Evolutionary conservation across 176 grass and related monocot species (phyloP).

Genomic region (Musa schizocarpa): DNA sequence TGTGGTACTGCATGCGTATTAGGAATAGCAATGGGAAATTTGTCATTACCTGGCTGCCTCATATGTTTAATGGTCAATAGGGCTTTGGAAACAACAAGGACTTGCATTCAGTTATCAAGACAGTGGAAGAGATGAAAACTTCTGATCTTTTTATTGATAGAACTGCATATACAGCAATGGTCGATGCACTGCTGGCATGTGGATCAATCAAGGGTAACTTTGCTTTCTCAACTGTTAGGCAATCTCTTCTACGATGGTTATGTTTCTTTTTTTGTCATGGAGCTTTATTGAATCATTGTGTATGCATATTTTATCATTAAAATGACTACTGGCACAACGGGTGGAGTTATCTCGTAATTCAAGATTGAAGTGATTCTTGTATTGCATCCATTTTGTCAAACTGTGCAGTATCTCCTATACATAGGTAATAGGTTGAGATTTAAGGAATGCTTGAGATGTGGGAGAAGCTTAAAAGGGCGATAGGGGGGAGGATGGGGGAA

Average conservation of each 20-base stretch:
- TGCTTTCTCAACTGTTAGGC: not conserved
- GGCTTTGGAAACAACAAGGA: conserved; percentile 58
- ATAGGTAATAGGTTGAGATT: too few relatives aligned
- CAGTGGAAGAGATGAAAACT: conserved; percentile 88
- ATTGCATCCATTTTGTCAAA: too few relatives aligned
- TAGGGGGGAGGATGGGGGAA: too few relatives aligned
- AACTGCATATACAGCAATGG: conserved; percentile 76
- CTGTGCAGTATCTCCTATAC: too few relatives aligned
- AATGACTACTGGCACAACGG: not conserved
- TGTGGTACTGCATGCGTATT: too few relatives aligned
- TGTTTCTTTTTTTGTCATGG: not conserved
- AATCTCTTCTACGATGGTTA: not conserved
- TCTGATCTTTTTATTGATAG: conserved; percentile 57
- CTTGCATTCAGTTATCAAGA: conserved; percentile 61
- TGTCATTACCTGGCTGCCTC: not conserved
- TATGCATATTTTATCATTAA: not conserved
- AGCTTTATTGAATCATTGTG: not conserved
- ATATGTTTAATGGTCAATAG: conserved; percentile 32
- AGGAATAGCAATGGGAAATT: not conserved
- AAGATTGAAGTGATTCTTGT: not conserved
- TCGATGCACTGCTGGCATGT: conserved; percentile 72
- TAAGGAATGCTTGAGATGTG: too few relatives aligned
- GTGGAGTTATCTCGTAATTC: not conserved
- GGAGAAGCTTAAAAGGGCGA: too few relatives aligned
- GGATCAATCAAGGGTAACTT: conserved; percentile 55